phyloP scores from a whole-genome alignment of 768 basidiomycete genomes.

The Boletus subcaerulescens region DNA sequence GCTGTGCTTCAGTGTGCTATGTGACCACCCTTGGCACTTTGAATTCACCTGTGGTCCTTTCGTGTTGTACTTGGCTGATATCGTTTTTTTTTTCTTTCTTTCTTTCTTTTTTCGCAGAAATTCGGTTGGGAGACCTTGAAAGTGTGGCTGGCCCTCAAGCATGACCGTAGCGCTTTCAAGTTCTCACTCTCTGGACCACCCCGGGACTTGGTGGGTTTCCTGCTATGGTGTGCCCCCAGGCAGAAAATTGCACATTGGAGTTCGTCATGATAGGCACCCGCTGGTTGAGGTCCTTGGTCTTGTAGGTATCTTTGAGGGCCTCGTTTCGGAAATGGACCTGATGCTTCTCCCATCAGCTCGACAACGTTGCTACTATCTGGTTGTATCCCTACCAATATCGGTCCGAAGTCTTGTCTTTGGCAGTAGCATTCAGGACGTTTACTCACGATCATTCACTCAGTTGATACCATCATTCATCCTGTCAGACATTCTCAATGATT shows the following conservation, averaged over 20 bases:
- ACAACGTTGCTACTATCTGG: background rate
- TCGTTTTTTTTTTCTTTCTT: too few species aligned
- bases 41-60: too few species aligned
- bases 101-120: conserved; percentile 4
- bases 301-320: background rate
- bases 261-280: background rate
- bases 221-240: conserved; percentile 2
- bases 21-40: background rate
- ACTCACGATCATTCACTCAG: background rate
- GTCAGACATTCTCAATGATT: conserved; percentile 4
- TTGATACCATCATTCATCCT: background rate
- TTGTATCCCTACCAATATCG: too few species aligned
- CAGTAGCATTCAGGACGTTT: background rate
- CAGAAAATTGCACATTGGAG: background rate
- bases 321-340: background rate
- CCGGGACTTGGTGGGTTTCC: background rate
- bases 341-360: background rate
- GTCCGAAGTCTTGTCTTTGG: background rate
- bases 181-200: background rate
- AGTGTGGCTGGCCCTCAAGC: background rate
- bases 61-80: background rate
- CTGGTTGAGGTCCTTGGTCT: background rate
- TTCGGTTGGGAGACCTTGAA: conserved; percentile 2
- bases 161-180: background rate
- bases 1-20: too few species aligned